Evolutionary conservation across 2,329 filamentous ascomycete genomes (phyloP).

Genomic region (Xylariales sp.): DNA sequence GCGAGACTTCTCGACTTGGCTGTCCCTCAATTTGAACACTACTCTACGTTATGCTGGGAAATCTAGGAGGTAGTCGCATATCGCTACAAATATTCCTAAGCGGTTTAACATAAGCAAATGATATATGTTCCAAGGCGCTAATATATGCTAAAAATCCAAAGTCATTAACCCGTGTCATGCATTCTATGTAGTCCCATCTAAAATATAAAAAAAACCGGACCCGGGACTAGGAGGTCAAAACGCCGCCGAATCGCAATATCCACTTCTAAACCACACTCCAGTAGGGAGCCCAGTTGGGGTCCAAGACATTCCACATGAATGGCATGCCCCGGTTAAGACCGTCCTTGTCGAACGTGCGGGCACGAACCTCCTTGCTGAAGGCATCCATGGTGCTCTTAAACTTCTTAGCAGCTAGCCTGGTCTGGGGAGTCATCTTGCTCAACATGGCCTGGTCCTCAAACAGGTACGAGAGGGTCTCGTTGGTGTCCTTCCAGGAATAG

Average conservation of each 20-base stretch:
- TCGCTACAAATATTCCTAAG: no score
- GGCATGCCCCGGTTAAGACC: constrained; percentile 61
- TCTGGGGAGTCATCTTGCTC: constrained; percentile 48
- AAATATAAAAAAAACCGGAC: not conserved
- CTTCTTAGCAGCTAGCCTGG: constrained; percentile 48
- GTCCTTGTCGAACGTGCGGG: constrained; percentile 54
- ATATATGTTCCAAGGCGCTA: no score
- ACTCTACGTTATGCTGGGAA: no score
- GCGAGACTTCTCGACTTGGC: no score
- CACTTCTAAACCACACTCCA: constrained; percentile 33
- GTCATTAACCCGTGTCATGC: constrained; percentile 2
- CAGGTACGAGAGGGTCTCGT: constrained; percentile 55
- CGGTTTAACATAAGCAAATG: not conserved
- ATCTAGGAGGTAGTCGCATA: no score
- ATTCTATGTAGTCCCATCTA: constrained; percentile 23
- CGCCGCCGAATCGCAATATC: no score
- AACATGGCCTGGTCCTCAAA: constrained; percentile 54
- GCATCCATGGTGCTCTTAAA: constrained; percentile 54
- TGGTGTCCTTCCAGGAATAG: constrained; percentile 51
- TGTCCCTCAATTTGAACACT: no score
- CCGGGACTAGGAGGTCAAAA: no score
- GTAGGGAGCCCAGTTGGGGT: constrained; percentile 36
- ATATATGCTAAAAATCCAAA: not conserved
- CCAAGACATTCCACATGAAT: constrained; percentile 54
- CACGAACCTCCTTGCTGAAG: constrained; percentile 54